Conservation (phyloP, 2,329 filamentous ascomycete species). For the Arachnomyces sp. region DNA sequence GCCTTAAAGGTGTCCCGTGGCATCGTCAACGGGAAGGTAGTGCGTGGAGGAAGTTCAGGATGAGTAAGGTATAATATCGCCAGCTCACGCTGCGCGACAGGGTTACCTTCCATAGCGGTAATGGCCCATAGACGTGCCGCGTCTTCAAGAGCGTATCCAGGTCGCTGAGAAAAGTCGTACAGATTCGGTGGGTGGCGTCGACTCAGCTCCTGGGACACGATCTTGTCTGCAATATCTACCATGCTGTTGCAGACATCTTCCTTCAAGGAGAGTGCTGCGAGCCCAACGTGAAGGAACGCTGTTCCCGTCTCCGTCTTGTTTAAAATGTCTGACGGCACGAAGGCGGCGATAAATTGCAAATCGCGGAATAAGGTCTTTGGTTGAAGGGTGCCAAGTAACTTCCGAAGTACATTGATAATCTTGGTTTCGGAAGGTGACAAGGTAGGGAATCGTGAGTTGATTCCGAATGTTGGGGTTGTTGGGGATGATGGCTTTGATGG, state of each 20-base stretch:
- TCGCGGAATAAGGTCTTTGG: slow-evolving; percentile 75
- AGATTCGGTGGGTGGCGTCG: slow-evolving; percentile 22
- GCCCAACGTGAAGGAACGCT: slow-evolving; percentile 81
- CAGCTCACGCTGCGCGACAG: slow-evolving; percentile 83
- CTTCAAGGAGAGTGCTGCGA: slow-evolving; percentile 82
- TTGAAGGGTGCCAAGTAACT: slow-evolving; percentile 61
- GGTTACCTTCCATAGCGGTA: slow-evolving; percentile 83
- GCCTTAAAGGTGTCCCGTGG: slow-evolving; percentile 86
- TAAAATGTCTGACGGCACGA: slow-evolving; percentile 49
- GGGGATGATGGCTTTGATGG: slow-evolving; percentile 11
- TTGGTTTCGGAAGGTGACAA: slow-evolving; percentile 49
- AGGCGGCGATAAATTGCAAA: slow-evolving; percentile 61
- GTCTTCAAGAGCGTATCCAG: slow-evolving; percentile 48
- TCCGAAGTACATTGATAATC: slow-evolving; percentile 58
- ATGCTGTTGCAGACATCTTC: slow-evolving; percentile 78
- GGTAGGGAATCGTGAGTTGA: slow-evolving; percentile 22
- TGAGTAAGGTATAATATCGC: slow-evolving; percentile 89
- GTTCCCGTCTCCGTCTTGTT: slow-evolving; percentile 56
- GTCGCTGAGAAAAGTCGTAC: slow-evolving; percentile 22
- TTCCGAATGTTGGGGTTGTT: slow-evolving; percentile 17
- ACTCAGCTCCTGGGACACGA: slow-evolving; percentile 50
- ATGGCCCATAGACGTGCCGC: slow-evolving; percentile 86
- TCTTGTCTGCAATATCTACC: slow-evolving; percentile 64
- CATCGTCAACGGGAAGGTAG: slow-evolving; percentile 74
- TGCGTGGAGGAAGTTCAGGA: slow-evolving; percentile 70